Percentiles rank a stretch among this genome's conserved stretches.
Conservation (phyloP, 2,329 filamentous ascomycete genomes). For the Aspergillus piperis region DNA sequence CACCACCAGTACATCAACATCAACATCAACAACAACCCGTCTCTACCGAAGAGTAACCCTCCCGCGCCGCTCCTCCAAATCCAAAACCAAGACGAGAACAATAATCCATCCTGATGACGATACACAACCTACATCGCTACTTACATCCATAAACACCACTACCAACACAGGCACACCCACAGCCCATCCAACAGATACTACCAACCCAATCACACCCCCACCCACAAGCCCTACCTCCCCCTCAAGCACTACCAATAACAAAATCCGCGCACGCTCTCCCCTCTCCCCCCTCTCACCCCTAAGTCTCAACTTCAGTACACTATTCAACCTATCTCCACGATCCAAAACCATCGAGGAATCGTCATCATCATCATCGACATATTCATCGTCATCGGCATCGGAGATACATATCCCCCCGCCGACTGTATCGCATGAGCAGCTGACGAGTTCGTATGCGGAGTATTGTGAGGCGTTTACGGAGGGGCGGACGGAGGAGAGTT, state of each 20-base stretch:
- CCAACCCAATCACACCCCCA: no score
- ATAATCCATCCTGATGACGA: no score
- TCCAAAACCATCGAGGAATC: not conserved
- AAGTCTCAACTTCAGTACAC: not conserved
- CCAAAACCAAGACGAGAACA: no score
- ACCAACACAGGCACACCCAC: no score
- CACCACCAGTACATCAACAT: no score
- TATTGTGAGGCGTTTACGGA: constrained; percentile 18
- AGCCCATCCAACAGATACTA: no score
- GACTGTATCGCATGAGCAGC: not conserved
- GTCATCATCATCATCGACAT: not conserved
- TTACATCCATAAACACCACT: not conserved
- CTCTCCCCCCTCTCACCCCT: not conserved
- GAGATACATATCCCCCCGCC: no score
- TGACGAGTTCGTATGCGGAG: constrained; percentile 14
- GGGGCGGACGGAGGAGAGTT: constrained; percentile 1
- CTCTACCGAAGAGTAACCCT: no score
- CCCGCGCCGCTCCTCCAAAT: no score
- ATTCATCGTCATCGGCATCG: not conserved
- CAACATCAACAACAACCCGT: no score
- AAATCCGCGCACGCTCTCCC: not conserved
- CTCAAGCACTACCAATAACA: not conserved
- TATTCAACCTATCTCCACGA: not conserved
- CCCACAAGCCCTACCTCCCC: not conserved
- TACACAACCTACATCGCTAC: no score